These are phyloP conservation scores for Paraconiothyrium sp. DNA, from an alignment of 2,329 filamentous ascomycete species.

Conservation along the genomic window DNA sequence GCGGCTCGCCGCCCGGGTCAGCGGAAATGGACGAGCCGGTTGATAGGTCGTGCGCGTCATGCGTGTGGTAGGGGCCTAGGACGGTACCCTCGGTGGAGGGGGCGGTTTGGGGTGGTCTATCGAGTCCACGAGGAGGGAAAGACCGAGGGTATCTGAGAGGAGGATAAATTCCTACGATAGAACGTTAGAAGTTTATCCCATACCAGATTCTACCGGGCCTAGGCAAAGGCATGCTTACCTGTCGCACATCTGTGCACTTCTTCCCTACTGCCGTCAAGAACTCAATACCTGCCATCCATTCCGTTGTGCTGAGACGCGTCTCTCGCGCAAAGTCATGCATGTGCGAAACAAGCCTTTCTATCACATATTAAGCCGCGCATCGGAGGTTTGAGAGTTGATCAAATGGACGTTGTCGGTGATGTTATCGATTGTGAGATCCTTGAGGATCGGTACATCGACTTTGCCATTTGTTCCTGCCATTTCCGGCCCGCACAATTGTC, in stretches of 20 bases:
- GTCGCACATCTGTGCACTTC: constrained; percentile 76
- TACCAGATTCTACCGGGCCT: background rate
- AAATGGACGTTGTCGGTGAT: constrained; percentile 79
- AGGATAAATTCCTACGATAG: constrained; percentile 76
- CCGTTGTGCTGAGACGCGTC: constrained; percentile 76
- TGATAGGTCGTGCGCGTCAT: constrained; percentile 70
- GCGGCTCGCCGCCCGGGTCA: constrained; percentile 73
- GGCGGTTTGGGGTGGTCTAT: constrained; percentile 85
- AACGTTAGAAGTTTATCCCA: background rate
- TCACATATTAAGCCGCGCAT: constrained; percentile 75
- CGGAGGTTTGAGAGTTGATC: constrained; percentile 75
- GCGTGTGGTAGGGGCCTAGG: constrained; percentile 83
- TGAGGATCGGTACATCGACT: constrained; percentile 63
- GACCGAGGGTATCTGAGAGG: constrained; percentile 79
- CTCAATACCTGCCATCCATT: constrained; percentile 79
- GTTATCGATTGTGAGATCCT: constrained; percentile 80
- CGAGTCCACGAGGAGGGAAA: constrained; percentile 81
- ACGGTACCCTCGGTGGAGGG: constrained; percentile 79
- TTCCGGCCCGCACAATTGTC: background rate
- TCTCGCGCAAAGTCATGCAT: constrained; percentile 85
- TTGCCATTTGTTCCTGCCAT: constrained; percentile 25
- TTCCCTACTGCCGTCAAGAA: constrained; percentile 79
- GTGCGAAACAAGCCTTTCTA: constrained; percentile 79
- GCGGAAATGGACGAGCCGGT: constrained; percentile 72
- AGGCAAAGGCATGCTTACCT: constrained; percentile 56